Percentiles rank a stretch among this genome's conserved stretches.
Evolutionary conservation across 2,329 filamentous ascomycete species (phyloP).

Genomic region (Chaetomiaceae sp.): DNA sequence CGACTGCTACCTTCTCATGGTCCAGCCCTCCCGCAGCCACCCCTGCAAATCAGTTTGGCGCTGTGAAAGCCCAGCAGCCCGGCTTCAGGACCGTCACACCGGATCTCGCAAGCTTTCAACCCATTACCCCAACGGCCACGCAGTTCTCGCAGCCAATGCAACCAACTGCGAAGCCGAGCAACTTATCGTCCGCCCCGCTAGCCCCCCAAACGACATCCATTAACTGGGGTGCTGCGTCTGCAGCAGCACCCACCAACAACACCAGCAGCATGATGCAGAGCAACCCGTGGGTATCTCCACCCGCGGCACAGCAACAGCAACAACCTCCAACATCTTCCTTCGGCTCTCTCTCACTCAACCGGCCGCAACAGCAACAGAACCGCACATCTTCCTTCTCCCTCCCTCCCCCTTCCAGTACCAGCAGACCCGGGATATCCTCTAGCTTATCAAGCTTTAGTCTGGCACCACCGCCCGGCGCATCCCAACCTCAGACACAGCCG

Average conservation of each 20-base stretch:
- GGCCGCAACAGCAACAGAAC: constrained; percentile 35
- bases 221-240: constrained; percentile 43
- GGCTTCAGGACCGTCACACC: constrained; percentile 54
- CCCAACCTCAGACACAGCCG: constrained; percentile 2
- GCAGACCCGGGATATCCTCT: constrained; percentile 15
- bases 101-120: constrained; percentile 49
- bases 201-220: constrained; percentile 32
- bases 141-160: constrained; percentile 58
- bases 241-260: constrained; percentile 28
- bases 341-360: constrained; percentile 41
- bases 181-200: constrained; percentile 24
- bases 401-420: constrained; percentile 44
- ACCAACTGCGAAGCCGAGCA: constrained; percentile 28
- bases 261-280: constrained; percentile 34
- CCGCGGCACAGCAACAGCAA: constrained; percentile 28
- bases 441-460: constrained; percentile 41
- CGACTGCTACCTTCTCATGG: constrained; percentile 55
- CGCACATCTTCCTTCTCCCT: constrained; percentile 49
- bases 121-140: constrained; percentile 52
- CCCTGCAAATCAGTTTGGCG: constrained; percentile 26
- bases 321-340: constrained; percentile 30
- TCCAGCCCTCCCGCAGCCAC: constrained; percentile 44
- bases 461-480: constrained; percentile 37
- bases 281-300: constrained; percentile 40
- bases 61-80: constrained; percentile 34